These are phyloP conservation scores for Linum trigynum DNA, from an alignment of 345 rosid genomes.

Conservation along the genomic window DNA sequence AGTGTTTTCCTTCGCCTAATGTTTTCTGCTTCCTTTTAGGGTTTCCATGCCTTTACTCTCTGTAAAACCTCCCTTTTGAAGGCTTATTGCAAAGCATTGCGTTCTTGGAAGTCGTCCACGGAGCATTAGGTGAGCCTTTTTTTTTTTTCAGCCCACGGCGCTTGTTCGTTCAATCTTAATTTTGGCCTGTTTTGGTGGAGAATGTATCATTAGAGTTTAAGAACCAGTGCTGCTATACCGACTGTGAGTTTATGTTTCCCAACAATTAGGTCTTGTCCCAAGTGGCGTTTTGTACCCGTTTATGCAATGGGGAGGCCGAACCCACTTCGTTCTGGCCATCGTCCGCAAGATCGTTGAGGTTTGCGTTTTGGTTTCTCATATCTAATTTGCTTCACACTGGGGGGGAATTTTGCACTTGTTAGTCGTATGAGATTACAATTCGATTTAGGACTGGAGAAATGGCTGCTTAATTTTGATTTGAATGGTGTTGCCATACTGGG, in stretches of 20 bases:
- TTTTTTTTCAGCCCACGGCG: not conserved
- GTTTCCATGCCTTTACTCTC: not conserved
- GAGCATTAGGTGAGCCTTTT: constrained; percentile 48
- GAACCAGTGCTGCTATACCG: not conserved
- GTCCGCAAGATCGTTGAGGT: constrained; percentile 53
- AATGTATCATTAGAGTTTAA: not conserved
- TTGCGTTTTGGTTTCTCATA: not conserved
- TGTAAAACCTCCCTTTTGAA: constrained; percentile 10
- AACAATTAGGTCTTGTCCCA: constrained; percentile 59
- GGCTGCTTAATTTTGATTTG: not conserved
- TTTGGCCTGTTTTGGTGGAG: not conserved
- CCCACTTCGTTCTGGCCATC: constrained; percentile 50
- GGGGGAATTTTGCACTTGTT: not conserved
- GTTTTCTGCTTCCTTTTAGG: not conserved
- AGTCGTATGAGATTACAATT: too few relatives aligned
- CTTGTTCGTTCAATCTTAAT: not conserved
- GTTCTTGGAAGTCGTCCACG: constrained; percentile 73
- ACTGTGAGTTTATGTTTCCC: constrained; percentile 3
- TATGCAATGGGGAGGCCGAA: constrained; percentile 83
- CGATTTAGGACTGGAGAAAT: not conserved
- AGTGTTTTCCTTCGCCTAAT: constrained; percentile 10
- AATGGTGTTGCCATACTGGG: not conserved
- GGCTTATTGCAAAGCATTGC: constrained; percentile 52
- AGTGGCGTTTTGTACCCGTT: constrained; percentile 68
- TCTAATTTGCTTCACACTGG: not conserved